phyloP scores from a whole-genome alignment of 179 eudicot species.

The Gypsophila paniculata region DNA sequence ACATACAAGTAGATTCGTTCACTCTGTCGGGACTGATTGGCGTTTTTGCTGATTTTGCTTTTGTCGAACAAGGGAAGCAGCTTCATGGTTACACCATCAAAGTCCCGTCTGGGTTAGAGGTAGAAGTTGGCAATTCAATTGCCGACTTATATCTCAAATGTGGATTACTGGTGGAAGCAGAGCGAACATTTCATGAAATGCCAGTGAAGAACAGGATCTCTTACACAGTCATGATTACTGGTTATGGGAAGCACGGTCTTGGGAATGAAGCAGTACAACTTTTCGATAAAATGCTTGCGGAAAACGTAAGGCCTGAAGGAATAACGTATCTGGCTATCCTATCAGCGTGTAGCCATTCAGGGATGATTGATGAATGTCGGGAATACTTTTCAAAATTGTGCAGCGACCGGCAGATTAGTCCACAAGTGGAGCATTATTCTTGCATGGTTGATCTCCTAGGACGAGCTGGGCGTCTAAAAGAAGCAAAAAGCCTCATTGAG shows the following conservation, averaged over 20 bases:
- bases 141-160: constrained; percentile 45
- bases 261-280: constrained; percentile 36
- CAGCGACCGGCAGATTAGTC: constrained; percentile 27
- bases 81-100: constrained; percentile 39
- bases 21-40: constrained; percentile 44
- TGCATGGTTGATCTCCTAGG: constrained; percentile 56
- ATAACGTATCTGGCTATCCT: constrained; percentile 44
- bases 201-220: constrained; percentile 42
- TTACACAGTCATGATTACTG: constrained; percentile 45
- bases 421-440: constrained; percentile 46
- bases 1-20: constrained; percentile 32
- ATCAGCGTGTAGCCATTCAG: constrained; percentile 54
- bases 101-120: constrained; percentile 34
- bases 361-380: constrained; percentile 38
- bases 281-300: constrained; percentile 33
- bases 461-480: constrained; percentile 45
- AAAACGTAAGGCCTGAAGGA: constrained; percentile 38
- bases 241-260: constrained; percentile 47
- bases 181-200: constrained; percentile 35
- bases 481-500: constrained; percentile 39
- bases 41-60: constrained; percentile 49
- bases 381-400: constrained; percentile 36
- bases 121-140: constrained; percentile 40
- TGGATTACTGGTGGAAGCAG: constrained; percentile 47
- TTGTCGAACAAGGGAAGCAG: constrained; percentile 46